Conservation (phyloP, 2,329 filamentous ascomycete genomes). For the Lachnellula subtilissima region DNA sequence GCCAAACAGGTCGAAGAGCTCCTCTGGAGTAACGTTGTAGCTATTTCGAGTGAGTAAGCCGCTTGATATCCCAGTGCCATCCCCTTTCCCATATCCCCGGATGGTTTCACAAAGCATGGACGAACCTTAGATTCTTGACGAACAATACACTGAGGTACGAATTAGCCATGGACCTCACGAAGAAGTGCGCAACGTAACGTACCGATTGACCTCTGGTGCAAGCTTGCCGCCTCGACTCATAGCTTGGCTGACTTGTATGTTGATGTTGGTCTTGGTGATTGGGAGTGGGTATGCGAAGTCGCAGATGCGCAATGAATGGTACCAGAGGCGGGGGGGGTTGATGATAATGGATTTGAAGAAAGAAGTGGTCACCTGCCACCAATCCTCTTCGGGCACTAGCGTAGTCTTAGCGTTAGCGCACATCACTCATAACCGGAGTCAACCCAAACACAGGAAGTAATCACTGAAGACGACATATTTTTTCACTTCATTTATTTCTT, state of each 20-base stretch:
- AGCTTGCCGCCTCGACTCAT: constrained; percentile 97
- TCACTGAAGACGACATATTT: no score
- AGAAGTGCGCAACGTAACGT: constrained; percentile 39
- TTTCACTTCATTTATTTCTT: no score
- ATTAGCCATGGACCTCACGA: constrained; percentile 20
- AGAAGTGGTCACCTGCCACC: not conserved
- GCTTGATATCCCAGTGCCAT: constrained; percentile 55
- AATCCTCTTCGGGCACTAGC: constrained; percentile 1
- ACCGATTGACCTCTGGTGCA: constrained; percentile 99
- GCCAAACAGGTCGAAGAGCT: constrained; percentile 97
- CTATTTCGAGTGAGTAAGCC: constrained; percentile 43
- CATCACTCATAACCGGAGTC: no score
- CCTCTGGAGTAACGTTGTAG: constrained; percentile 98
- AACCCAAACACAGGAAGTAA: no score
- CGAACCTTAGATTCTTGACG: constrained; percentile 98
- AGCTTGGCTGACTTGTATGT: constrained; percentile 50
- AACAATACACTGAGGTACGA: constrained; percentile 78
- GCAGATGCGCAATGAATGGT: not conserved
- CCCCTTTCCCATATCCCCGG: constrained; percentile 28
- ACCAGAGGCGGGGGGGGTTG: constrained; percentile 5
- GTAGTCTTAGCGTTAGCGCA: no score
- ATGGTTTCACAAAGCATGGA: constrained; percentile 22
- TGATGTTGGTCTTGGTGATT: constrained; percentile 3
- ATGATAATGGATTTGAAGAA: constrained; percentile 12
- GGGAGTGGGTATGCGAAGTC: constrained; percentile 1